A percentile compares a stretch with the other conserved stretches of the same genome.
Conservation (phyloP, 371 early-diverging fungal genomes). For the Sporodiniella umbellata region DNA sequence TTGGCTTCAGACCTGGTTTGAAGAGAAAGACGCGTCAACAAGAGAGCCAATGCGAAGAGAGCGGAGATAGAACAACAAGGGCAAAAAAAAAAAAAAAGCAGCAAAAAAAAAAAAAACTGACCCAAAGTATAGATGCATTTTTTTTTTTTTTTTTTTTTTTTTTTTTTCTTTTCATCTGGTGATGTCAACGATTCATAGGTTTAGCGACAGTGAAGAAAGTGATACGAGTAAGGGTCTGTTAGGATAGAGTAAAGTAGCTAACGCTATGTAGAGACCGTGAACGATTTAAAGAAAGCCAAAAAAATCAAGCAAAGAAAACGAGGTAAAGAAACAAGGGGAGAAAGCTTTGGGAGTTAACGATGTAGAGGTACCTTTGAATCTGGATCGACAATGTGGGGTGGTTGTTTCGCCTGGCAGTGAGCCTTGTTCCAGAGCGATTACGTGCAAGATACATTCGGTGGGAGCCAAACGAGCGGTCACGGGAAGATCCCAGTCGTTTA, state of each 20-base stretch:
- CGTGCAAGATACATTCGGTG: slow-evolving; percentile 86
- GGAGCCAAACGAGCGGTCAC: slow-evolving; percentile 76
- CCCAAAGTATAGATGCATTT: too few species aligned
- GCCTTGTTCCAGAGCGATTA: slow-evolving; percentile 76
- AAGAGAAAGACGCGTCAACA: too few species aligned
- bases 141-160: neutral
- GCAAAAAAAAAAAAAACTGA: too few species aligned
- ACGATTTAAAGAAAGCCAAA: neutral
- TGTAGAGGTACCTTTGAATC: slow-evolving; percentile 59
- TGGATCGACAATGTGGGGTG: slow-evolving; percentile 84
- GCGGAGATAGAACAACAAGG: too few species aligned
- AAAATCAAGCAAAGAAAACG: neutral
- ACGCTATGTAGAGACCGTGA: neutral
- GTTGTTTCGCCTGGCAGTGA: slow-evolving; percentile 49
- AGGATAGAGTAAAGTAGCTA: too few species aligned
- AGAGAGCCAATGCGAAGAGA: too few species aligned
- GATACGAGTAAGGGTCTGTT: neutral
- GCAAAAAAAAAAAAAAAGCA: too few species aligned
- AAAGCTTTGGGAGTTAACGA: neutral
- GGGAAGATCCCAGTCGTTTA: slow-evolving; percentile 75
- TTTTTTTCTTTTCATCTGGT: neutral
- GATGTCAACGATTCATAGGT: neutral
- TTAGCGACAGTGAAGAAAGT: slow-evolving; percentile 1
- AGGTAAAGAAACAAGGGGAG: neutral
- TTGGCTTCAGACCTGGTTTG: too few species aligned